Conservation (phyloP, 768 basidiomycete species). For the Russula emetica region DNA sequence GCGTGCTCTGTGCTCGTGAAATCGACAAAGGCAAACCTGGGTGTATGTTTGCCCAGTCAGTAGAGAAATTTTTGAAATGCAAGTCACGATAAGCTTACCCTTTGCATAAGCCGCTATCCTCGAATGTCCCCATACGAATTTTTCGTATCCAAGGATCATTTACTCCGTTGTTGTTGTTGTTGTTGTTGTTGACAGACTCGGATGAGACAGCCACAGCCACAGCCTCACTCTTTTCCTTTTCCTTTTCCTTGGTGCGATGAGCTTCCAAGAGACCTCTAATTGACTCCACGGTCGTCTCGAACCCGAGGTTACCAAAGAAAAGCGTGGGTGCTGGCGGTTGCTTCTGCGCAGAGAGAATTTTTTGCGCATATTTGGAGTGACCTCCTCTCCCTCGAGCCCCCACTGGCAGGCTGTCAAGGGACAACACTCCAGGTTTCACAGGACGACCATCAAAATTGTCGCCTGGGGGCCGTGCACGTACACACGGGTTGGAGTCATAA, state of each 20-base stretch:
- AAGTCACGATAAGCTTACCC: conserved; percentile 49
- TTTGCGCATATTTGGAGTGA: conserved; percentile 67
- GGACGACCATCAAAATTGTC: conserved; percentile 72
- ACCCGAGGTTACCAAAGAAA: conserved; percentile 91
- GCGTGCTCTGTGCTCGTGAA: conserved; percentile 77
- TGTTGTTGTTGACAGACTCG: background rate
- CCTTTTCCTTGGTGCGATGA: conserved; percentile 45
- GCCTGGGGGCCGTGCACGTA: conserved; percentile 42
- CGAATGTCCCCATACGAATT: conserved; percentile 91
- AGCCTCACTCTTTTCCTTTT: conserved; percentile 30
- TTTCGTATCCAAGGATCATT: conserved; percentile 64
- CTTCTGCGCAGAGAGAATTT: conserved; percentile 72
- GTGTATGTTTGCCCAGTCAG: conserved; percentile 32
- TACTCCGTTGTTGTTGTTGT: conserved; percentile 25
- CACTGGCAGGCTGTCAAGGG: conserved; percentile 28
- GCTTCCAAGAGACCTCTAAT: conserved; percentile 71
- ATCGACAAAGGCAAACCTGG: conserved; percentile 91
- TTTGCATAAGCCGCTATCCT: conserved; percentile 93
- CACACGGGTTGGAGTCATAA: background rate
- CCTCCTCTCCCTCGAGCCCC: conserved; percentile 37
- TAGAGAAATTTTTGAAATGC: background rate
- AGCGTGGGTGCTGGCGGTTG: conserved; percentile 81
- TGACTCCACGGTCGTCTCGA: conserved; percentile 77
- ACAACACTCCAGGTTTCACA: conserved; percentile 38
- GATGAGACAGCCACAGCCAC: conserved; percentile 10